Base-by-base conservation (phyloP, 2,329 filamentous ascomycete genomes). In the Calonectria montana region DNA sequence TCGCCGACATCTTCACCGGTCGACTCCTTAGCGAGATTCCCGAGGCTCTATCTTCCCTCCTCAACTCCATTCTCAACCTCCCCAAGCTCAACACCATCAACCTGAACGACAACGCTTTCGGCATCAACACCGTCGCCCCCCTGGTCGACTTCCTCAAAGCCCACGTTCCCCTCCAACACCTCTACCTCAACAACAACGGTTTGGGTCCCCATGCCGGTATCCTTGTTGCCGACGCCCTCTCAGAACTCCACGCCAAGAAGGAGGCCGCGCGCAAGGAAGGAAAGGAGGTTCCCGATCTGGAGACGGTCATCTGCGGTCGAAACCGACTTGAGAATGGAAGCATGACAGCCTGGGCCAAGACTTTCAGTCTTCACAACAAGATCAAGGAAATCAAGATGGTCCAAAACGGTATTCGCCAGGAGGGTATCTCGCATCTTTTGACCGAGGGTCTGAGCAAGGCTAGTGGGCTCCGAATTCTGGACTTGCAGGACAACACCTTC, bases 141-240 rank as follows among this genome's bases (percentile, higher is more conserved):
- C 91, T 99, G 61, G 94, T 98, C 77, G 94, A 94, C 72, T 99
- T 99, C 86, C 91, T 99, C 73, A 92, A 94, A 67, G 90, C 92
- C 70, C 96, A 98, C 85, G 91, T 94, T 3, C 96, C 97, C 3
- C 92, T 99, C 48, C 95, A 96, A 84, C 96, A 98, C 84, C 91
- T 99, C 31, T 95, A 97, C 84, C 91, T 99, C 70, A 98, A 98
- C 89, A 99, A 99, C 89, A 99, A 99, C 84, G 97, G 97, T 31
- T 91, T 99, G 43, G 97, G 97, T 15, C 97, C 97, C 25, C 93
- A 95, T 73, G 96, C 96, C 12, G 97, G 97, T 70, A 94, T 94
- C 55, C 88, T 97, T 66, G 92, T 99, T 78, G 97, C 96, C 62
- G 92, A 98, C 81, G 94, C 97, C 8, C 92, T 99, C 67, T 93